These are phyloP conservation scores for Blastobotrys persicus DNA, from an alignment of 1,139 yeast species.

Conservation along the genomic window DNA sequence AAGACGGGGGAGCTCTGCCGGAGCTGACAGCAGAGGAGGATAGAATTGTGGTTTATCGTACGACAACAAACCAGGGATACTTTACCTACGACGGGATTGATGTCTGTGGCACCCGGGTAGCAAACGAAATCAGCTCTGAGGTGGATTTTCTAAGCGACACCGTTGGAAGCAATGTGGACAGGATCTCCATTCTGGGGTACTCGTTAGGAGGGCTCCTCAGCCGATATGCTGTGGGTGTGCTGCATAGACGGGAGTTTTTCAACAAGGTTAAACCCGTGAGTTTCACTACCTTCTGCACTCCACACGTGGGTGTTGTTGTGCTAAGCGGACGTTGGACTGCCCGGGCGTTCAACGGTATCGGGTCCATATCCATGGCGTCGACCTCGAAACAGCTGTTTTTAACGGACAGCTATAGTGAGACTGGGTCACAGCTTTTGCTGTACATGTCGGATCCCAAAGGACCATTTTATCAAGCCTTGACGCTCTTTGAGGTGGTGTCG, in stretches of 20 bases:
- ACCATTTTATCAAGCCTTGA: constrained; percentile 56
- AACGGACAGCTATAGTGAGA: constrained; percentile 43
- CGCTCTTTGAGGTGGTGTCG: constrained; percentile 49
- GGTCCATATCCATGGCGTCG: constrained; percentile 62
- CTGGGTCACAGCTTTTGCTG: constrained; percentile 51
- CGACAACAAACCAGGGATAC: constrained; percentile 62
- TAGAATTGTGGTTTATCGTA: constrained; percentile 49
- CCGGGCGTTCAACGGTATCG: constrained; percentile 54
- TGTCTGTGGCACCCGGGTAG: constrained; percentile 74
- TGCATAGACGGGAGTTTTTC: constrained; percentile 55
- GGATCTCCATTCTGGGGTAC: constrained; percentile 45
- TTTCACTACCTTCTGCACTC: constrained; percentile 83
- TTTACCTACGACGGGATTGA: constrained; percentile 85
- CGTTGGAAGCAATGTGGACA: constrained; percentile 25
- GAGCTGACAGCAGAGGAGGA: background rate
- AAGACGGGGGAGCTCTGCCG: constrained; percentile 17
- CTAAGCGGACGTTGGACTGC: constrained; percentile 53
- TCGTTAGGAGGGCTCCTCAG: constrained; percentile 54
- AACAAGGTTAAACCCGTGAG: constrained; percentile 55
- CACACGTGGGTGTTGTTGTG: constrained; percentile 76
- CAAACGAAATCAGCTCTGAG: constrained; percentile 59
- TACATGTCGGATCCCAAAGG: constrained; percentile 65
- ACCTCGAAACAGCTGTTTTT: constrained; percentile 74
- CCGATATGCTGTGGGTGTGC: constrained; percentile 69
- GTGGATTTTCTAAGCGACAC: constrained; percentile 40